Base-by-base conservation (phyloP, 192 early-diverging fungal species). In the Cetraspora pellucida region DNA sequence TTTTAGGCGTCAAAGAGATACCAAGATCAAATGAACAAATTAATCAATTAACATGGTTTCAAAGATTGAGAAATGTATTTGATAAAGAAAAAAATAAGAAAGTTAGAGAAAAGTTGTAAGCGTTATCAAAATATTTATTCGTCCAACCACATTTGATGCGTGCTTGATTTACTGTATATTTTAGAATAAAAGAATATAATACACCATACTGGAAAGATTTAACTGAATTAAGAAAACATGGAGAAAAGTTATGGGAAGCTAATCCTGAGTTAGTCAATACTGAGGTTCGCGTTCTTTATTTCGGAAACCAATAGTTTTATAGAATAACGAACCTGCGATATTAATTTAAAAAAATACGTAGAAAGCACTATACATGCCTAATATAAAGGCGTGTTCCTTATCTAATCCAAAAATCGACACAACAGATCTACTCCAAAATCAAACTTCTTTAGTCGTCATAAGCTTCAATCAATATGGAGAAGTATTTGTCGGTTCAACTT, bases 171-270 rank as follows among this genome's bases (percentile, higher is more conserved):
- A 49, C 16, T 57, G 10, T 19, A 28, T 54, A 23, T 55, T 58
- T 21, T 58, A 73, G 71, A 73, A 43, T 73, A 28, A 58, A 54
- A 58, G 30, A 73, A 58, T 73, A 58, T 44, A 31, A 73, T 43
- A 58, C 43, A 25, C 57, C 71, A n/a, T 73, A 57, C 43, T 73
- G 50, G 50, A 37, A 73, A 58, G 55, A 54, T 54, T 73, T 73
- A 25, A 43, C 43, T 73, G 52, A 73, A 23, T 57, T 73, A 21
- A 59, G 52, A 58, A 57, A 17, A 5, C 10, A 44, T 27, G 71
- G 71, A 44, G 54, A 57, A 57, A 73, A 73, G 21, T 23, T 73
- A 73, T 73, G 71, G 71, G 55, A 73, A 25, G 71, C 71, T 54
- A 23, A 37, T 58, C 10, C 27, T 19, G 50, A 57, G 57, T 3